Evolutionary conservation across 768 basidiomycete species (phyloP).

Genomic region (Amyloporia xantha): DNA sequence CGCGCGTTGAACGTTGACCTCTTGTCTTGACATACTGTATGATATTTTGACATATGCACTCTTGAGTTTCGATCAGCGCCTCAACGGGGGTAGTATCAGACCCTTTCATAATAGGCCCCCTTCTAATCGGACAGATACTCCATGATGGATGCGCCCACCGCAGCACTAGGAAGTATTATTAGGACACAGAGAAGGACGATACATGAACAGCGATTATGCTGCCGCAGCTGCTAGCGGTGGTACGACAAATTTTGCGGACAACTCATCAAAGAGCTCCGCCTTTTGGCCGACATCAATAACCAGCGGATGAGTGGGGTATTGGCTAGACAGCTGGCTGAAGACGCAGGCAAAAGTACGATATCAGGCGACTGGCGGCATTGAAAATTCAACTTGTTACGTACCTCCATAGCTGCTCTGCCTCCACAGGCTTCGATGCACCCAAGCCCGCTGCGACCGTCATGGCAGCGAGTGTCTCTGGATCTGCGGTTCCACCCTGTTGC

Average conservation of each 20-base stretch:
- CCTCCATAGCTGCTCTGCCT: slow-evolving; percentile 66
- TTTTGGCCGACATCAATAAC: slow-evolving; percentile 57
- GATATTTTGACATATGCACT: too few relatives aligned
- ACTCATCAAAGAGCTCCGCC: slow-evolving; percentile 56
- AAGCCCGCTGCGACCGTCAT: slow-evolving; percentile 59
- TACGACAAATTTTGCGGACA: slow-evolving; percentile 51
- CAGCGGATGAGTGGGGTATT: slow-evolving; percentile 64
- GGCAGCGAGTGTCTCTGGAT: slow-evolving; percentile 65
- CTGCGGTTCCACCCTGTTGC: slow-evolving; percentile 42
- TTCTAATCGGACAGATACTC: too few relatives aligned
- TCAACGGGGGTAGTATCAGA: too few relatives aligned
- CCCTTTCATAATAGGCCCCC: too few relatives aligned
- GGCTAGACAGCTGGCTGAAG: slow-evolving; percentile 36
- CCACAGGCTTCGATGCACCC: slow-evolving; percentile 44
- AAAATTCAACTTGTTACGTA: too few relatives aligned
- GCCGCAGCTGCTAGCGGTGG: slow-evolving; percentile 42
- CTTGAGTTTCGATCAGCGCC: too few relatives aligned
- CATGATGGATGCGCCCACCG: too few relatives aligned
- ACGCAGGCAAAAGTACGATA: too few relatives aligned
- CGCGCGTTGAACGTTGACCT: too few relatives aligned
- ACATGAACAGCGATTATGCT: slow-evolving; percentile 1
- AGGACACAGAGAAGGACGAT: neutral
- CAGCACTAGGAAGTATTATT: too few relatives aligned
- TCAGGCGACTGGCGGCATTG: too few relatives aligned
- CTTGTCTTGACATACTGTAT: too few relatives aligned